These are phyloP conservation scores for Trichoderma gracile DNA, from an alignment of 2,329 filamentous ascomycete genomes.

Conservation along the genomic window DNA sequence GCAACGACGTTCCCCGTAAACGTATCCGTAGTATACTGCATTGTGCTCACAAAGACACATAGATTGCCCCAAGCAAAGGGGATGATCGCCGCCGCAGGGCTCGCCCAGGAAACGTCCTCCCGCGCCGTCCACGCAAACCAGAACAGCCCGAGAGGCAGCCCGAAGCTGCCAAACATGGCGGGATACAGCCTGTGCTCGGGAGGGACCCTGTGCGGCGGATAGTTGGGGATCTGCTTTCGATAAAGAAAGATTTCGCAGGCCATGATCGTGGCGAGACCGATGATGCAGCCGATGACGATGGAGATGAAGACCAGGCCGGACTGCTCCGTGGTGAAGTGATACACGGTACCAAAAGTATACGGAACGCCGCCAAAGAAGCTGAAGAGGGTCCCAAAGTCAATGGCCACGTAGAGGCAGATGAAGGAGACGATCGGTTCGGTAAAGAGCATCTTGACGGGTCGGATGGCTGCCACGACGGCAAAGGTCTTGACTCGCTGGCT, in stretches of 20 bases:
- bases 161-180: conserved; percentile 58
- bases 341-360: conserved; percentile 48
- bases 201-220: conserved; percentile 41
- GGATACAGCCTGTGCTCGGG: conserved; percentile 61
- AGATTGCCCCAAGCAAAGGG: conserved; percentile 62
- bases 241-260: conserved; percentile 48
- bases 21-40: conserved; percentile 56
- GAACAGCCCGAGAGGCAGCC: conserved; percentile 56
- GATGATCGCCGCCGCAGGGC: conserved; percentile 52
- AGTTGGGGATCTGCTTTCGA: conserved; percentile 37
- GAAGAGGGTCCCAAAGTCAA: conserved; percentile 54
- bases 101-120: conserved; percentile 49
- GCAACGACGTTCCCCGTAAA: conserved; percentile 58
- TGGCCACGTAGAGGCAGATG: conserved; percentile 51
- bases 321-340: conserved; percentile 47
- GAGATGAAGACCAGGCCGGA: conserved; percentile 49
- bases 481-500: conserved; percentile 37
- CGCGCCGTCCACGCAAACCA: conserved; percentile 62
- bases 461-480: conserved; percentile 46
- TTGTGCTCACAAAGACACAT: conserved; percentile 56
- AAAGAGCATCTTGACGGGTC: conserved; percentile 59
- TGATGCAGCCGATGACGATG: conserved; percentile 47
- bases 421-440: conserved; percentile 65
- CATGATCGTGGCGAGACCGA: conserved; percentile 45
- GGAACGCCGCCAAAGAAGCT: conserved; percentile 55